Base-by-base conservation (phyloP, 2,329 filamentous ascomycete genomes). In the Diplodia mutila region DNA sequence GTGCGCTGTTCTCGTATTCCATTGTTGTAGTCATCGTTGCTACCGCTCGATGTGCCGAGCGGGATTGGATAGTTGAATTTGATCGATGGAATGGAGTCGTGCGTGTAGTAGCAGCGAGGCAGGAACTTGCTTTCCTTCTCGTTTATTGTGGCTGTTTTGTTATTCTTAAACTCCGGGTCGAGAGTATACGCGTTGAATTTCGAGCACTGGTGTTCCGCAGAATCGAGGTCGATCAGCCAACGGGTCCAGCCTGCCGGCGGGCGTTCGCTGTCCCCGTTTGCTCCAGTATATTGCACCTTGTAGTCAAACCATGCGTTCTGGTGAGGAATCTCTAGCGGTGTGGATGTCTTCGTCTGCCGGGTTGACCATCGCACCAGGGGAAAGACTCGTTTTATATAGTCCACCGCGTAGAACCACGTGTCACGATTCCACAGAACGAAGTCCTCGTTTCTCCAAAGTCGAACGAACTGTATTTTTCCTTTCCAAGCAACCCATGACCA, bases 401-500 rank as follows among this genome's bases (percentile, higher is more conserved):
- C 53, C 9, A 57, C 32, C 4, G 29, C 12, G 11, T 57, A 57
- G 34, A 23, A 57, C 53, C 53, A 57, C 11, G 53, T 57, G 4
- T 57, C 32, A 0, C 32, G 53, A 25, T 39, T 21, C 32, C 32
- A 57, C n/a, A 57, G 21, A 2, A 57, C 12, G 12, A 39, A 57
- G 16, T 57, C 53, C 29, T 57, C 53, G 53, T 39, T 39, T 21
- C 32, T 57, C 53, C 53, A 57, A 12, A 34, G 9, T 2, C 9
- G 2, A 57, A 1, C 4, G 34, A 39, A 9, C 9, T 12, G 23
- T 39, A 57, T 6, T 0, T 0, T 3, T 8, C 53, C 53, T 21
- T 57, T n/a, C 53, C 53, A 57, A 18, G 32, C 21, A 14, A 25
- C 32, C 53, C 53, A 57, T 21, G 53, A 39, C 53, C 53, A 57